Evolutionary conservation across 768 basidiomycete genomes (phyloP), one percentile per base, ranked within the genome.

Genomic region (Amanita subjunquillea): DNA sequence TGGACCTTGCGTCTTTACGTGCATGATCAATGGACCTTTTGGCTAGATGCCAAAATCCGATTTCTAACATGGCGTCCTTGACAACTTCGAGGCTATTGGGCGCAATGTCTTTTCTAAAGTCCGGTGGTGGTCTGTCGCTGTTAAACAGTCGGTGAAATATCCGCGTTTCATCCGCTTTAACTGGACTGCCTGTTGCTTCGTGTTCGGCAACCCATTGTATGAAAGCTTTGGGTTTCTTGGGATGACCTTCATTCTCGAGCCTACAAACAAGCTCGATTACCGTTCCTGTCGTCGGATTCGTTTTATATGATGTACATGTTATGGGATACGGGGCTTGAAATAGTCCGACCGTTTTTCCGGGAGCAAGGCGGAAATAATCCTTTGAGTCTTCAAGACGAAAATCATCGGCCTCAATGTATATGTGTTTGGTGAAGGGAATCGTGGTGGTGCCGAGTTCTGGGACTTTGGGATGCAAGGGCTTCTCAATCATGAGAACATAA

Each of bases 201-300:
- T 93, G 87, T 62, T 90, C 85, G 23, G 89, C 91, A 12, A 99
- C 91, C 95, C 95, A 99, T 62, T 98, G 95, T 60, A 98, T 91
- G 68, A 82, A 97, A 29, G 91, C 82, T 63, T 95, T 97, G 10
- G 90, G 87, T 66, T 95, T 97, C 67, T 79, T 82, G 13, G 70
- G 61, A 13, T 71, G 61, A 8, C 78, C 80, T 37, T 75, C 76
- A 54, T 90, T 80, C 65, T 97, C 93, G 30, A 92, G 69, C 49
- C 73, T 77, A 66, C 86, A 90, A 47, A 86, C 65, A 49, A 99
- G 78, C 66, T 95, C 92, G 3, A 73, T 73, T 5, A 96, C 85
- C 48, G 80, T 69, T 22, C 91, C 89, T 0, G 82, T 82, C 2
- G 65, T 61, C 3, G 83, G 73, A 66, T 96, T 85, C 1, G 76